Base-by-base conservation (phyloP, 1,284 basidiomycete species). In the Rhodotorula sp. region DNA sequence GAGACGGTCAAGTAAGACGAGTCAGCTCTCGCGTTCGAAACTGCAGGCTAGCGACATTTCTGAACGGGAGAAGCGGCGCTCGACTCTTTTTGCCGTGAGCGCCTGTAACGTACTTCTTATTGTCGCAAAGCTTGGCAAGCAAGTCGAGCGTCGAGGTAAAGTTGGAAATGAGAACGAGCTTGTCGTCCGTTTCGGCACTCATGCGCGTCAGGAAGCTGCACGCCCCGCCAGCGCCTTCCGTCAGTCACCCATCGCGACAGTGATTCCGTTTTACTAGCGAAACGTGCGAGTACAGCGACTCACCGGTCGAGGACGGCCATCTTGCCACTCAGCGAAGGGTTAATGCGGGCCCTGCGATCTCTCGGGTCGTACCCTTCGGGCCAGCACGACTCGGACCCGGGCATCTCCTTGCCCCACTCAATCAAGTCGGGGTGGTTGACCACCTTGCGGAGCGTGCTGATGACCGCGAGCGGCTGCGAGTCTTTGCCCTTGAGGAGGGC, bases 151-250 rank as follows among this genome's bases (percentile, higher is more conserved):
- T 99, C 80, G 96, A 93, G 1, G 96, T 99, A 77, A 96, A 98
- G 81, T 99, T 99, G 79, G 91, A 95, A 80, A 99, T 98, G 55
- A 99, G 84, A 12, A 99, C 95, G 72, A 99, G 98, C 85, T 99
- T 99, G 84, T 99, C 95, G 71, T 86, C 90, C 26, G 91, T 94
- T 74, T 90, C 86, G 18, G 87, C 88, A 58, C 84, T 84, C 73
- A 95, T 89, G 64, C 89, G 89, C 77, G 92, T 88, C 59, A 97
- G 83, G 82, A 97, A 95, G 76, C 93, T 94, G 63, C 44, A 70
- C 29, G 3, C 5, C 2, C 6, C 44, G 2, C 42, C 26, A 33
- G 14, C 5, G 5, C 15, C 20, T 18, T 24, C 12, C 2, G 18
- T 30, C 15, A 30, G 7, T 53, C 51, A n/a, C 51, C 20, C 10